Evolutionary conservation across 768 basidiomycete species (phyloP).

Genomic region (Russula earlei): DNA sequence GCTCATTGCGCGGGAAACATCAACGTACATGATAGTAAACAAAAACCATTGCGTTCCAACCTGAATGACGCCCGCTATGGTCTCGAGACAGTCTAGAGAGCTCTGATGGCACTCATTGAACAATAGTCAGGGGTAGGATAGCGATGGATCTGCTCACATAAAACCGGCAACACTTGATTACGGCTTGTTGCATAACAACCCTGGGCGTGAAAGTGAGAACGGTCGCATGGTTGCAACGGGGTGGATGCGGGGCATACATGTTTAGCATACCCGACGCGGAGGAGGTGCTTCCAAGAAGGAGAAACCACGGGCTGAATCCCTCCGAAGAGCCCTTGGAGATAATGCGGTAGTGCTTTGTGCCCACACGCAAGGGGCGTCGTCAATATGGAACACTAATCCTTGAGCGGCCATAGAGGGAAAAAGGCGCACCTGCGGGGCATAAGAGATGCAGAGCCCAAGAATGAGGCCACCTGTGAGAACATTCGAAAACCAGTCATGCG

Average conservation of each 20-base stretch:
- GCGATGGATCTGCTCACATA: constrained; percentile 42
- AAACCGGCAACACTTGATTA: constrained; percentile 70
- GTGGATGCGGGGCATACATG: constrained; percentile 39
- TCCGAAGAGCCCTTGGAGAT: constrained; percentile 69
- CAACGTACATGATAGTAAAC: constrained; percentile 75
- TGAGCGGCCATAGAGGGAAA: too few relatives aligned
- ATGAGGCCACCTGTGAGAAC: constrained; percentile 18
- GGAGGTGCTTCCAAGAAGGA: constrained; percentile 81
- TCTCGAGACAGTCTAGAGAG: constrained; percentile 63
- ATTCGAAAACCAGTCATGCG: constrained; percentile 21
- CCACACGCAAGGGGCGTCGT: not conserved
- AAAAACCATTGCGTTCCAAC: constrained; percentile 75
- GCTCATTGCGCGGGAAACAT: not conserved
- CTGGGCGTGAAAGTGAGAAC: constrained; percentile 32
- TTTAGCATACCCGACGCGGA: constrained; percentile 79
- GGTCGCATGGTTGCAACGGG: not conserved
- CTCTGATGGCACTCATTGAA: constrained; percentile 34
- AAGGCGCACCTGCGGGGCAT: constrained; percentile 18
- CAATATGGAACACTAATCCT: not conserved
- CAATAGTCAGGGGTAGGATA: not conserved
- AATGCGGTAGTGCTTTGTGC: constrained; percentile 65
- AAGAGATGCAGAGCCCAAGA: constrained; percentile 20
- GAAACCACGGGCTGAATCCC: constrained; percentile 87
- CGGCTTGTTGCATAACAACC: constrained; percentile 74
- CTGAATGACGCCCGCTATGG: constrained; percentile 75